Evolutionary conservation across 2,329 filamentous ascomycete genomes (phyloP), one percentile per base, ranked within the genome.

Genomic region (Calonectria pteridis): DNA sequence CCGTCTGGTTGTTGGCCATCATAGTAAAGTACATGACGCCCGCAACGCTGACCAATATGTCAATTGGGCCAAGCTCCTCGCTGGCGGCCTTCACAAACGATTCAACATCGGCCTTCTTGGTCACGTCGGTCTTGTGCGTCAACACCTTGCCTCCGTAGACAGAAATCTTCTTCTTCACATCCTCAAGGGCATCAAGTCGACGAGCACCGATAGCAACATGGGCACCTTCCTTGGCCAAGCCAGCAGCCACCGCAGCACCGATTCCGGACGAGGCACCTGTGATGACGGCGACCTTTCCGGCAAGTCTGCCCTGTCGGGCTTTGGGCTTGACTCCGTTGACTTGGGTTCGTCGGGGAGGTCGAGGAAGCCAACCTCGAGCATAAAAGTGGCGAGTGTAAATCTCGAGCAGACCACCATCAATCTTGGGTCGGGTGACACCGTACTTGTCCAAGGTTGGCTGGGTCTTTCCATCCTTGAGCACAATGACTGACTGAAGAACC

Each of bases 21-120:
- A 96, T 92, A 69, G 94, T 96, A 85, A 92, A 96, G 86, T 96
- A 96, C 94, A 96, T 96, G 81, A 96, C 94, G 43, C 94, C 94
- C 0, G 94, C 94, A 80, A 94, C 95, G 50, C 92, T 92, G 64
- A 96, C 91, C n/a, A 96, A 89, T 66, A 96, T 94, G 81, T 96
- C 94, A 55, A 96, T 87, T 0, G 92, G 90, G 0, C 94, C 94
- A 0, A 96, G 91, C 77, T 92, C 86, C 58, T 90, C 87, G 31
- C 86, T 86, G 1, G 93, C 88, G 0, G 89, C 87, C 4, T 85
- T 83, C 74, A 96, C 87, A 4, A 96, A 90, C 0, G 89, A 88
- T 77, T 94, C 90, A 6, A 95, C 93, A 78, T 95, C 89, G 6
- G 84, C 83, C 74, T 87, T 89, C 79, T 91, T 87, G 0, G 94